Evolutionary conservation across 345 rosid genomes (phyloP).

Genomic region (Cochlearia excelsa): DNA sequence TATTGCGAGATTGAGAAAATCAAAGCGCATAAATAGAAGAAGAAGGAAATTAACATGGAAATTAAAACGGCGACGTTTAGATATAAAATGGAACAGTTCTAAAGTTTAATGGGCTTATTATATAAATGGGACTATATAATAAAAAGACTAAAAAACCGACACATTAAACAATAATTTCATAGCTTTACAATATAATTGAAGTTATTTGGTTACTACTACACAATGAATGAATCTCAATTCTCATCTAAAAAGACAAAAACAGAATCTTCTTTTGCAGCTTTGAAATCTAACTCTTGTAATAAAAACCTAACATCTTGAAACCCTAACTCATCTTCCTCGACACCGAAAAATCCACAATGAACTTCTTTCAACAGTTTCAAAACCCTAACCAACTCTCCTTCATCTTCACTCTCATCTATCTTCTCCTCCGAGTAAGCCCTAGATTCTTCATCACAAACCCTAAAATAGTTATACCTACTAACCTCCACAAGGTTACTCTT

Average conservation of each 20-base stretch:
- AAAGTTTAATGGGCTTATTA: too few relatives aligned
- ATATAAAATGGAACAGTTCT: too few relatives aligned
- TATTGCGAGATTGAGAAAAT: constrained; percentile 9
- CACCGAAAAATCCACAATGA: neutral
- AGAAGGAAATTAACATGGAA: too few relatives aligned
- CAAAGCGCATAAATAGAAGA: too few relatives aligned
- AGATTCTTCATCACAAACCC: constrained; percentile 35
- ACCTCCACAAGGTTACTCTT: constrained; percentile 3
- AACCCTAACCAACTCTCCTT: neutral
- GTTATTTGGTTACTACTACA: neutral
- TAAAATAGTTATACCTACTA: constrained; percentile 44
- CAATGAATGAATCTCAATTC: neutral
- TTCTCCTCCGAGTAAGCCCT: neutral
- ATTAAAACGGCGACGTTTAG: too few relatives aligned
- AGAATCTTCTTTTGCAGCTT: neutral
- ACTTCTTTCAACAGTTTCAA: neutral
- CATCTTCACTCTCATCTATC: neutral
- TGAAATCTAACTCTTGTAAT: neutral
- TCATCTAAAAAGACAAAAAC: neutral
- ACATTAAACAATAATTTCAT: neutral
- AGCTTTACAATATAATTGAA: neutral
- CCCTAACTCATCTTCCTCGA: neutral
- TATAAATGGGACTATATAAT: too few relatives aligned
- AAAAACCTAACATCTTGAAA: constrained; percentile 6
- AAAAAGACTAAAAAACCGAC: too few relatives aligned